Base-by-base conservation (phyloP, 495 filamentous ascomycete species). In the Penicillium longicatenatum region DNA sequence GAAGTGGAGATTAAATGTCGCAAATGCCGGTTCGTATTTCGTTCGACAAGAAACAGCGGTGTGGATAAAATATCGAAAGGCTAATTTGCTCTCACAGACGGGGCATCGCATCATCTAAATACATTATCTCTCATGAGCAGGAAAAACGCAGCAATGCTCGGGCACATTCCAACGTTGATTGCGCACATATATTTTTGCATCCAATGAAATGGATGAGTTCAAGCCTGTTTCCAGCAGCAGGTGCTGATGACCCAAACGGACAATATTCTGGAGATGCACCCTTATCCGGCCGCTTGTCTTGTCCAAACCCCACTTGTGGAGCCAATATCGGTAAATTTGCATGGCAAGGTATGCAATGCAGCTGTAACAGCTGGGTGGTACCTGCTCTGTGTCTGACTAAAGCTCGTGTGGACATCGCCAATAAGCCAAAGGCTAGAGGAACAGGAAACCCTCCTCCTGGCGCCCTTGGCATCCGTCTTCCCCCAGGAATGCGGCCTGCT, bases 331-430 rank as follows among this genome's bases (percentile, higher is more conserved):
- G 95, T 41, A 88, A 93, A 59, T 98, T 97, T 64, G 89, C 92
- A 29, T 98, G 95, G 95, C 90, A 95, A 67, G 94, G 95, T 52
- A 85, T 97, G 78, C 87, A 84, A 71, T 98, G 94, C 75, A 96
- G 87, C 61, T 98, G 95, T 72, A 86, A 87, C 31, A 83, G 88
- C 33, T 97, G 95, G 92, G 79, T 97, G 10, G 86, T 91, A 19
- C 95, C 95, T 14, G 92, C 89, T 8, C 92, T 98, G 64, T 91
- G 87, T 58, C 75, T 97, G 53, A 86, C 90, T 33, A 89, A 85
- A 71, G 87, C 89, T 51, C 86, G 88, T 60, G 85, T 97, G n/a
- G 94, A 98, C 72, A 87, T 79, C n/a, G 66, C 68, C 22, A 65
- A 69, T 12, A 62, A 55, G 22, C 69, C 63, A 7, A 54, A 63